Percentiles rank a stretch among this genome's conserved stretches.
Evolutionary conservation across 345 rosid species (phyloP).

Genomic region (Populus tremula): DNA sequence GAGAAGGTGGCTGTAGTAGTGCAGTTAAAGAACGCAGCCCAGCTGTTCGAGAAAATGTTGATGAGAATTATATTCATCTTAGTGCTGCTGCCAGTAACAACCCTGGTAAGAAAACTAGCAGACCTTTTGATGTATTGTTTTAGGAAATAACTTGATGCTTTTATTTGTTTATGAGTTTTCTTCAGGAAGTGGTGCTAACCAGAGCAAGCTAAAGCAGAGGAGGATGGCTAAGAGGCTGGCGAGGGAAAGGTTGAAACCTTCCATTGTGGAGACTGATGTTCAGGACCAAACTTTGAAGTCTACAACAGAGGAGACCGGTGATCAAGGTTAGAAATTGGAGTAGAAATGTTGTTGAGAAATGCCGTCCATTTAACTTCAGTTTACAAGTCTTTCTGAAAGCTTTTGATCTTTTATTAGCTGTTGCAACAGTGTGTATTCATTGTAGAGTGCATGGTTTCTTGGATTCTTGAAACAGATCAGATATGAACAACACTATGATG

Average conservation of each 20-base stretch:
- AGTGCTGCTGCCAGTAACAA: background rate
- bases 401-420: background rate
- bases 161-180: background rate
- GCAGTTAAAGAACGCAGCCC: slow-evolving; percentile 21
- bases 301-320: background rate
- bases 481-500: background rate
- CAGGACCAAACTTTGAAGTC: slow-evolving; percentile 6
- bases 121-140: background rate
- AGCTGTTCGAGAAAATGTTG: slow-evolving; percentile 55
- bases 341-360: slow-evolving; percentile 78
- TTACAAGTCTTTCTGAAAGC: slow-evolving; percentile 21
- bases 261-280: slow-evolving; percentile 1
- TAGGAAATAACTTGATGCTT: background rate
- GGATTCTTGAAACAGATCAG: background rate
- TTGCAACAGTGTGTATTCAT: background rate
- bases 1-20: background rate
- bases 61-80: background rate
- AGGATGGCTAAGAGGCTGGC: slow-evolving; percentile 56
- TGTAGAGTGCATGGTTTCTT: background rate
- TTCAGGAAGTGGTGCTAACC: slow-evolving; percentile 17
- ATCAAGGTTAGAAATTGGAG: slow-evolving; percentile 49
- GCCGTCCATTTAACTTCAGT: slow-evolving; percentile 78
- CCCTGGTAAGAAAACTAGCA: background rate
- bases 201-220: slow-evolving; percentile 48
- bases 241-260: slow-evolving; percentile 24